Evolutionary conservation across 345 rosid genomes (phyloP).

Genomic region (Luvunga scandens): DNA sequence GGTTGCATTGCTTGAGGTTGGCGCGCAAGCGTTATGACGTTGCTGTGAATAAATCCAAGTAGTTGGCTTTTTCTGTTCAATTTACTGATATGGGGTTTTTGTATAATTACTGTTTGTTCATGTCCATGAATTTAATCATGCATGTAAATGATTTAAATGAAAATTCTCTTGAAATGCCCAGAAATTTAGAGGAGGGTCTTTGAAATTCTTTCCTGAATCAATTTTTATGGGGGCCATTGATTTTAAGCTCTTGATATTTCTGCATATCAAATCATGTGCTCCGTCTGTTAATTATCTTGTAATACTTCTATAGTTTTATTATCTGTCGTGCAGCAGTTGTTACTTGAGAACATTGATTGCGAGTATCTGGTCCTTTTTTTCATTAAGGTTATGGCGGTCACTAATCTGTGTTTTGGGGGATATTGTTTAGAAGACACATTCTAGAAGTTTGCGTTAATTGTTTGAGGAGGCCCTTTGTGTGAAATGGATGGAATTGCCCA

Average conservation of each 20-base stretch:
- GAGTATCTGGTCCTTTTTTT: background rate
- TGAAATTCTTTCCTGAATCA: background rate
- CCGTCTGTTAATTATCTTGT: background rate
- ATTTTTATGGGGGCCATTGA: background rate
- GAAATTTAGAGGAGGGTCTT: background rate
- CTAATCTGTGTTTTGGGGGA: background rate
- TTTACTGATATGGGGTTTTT: background rate
- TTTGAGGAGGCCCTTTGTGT: background rate
- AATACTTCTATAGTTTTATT: background rate
- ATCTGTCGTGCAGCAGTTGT: no score
- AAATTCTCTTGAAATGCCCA: background rate
- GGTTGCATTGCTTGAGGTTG: slow-evolving; percentile 62
- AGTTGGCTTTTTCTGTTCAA: background rate
- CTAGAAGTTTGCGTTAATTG: background rate
- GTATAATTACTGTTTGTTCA: background rate
- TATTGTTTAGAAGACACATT: background rate
- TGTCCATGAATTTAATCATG: background rate
- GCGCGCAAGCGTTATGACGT: slow-evolving; percentile 34
- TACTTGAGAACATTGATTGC: background rate
- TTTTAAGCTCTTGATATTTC: background rate
- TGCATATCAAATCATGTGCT: background rate
- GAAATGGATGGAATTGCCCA: background rate
- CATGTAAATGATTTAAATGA: background rate
- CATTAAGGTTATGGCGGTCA: background rate
- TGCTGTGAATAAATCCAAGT: background rate